Percentiles rank a stretch among this genome's conserved stretches.
phyloP scores from a whole-genome alignment of 768 basidiomycete genomes.

The Lyophyllum decastes region DNA sequence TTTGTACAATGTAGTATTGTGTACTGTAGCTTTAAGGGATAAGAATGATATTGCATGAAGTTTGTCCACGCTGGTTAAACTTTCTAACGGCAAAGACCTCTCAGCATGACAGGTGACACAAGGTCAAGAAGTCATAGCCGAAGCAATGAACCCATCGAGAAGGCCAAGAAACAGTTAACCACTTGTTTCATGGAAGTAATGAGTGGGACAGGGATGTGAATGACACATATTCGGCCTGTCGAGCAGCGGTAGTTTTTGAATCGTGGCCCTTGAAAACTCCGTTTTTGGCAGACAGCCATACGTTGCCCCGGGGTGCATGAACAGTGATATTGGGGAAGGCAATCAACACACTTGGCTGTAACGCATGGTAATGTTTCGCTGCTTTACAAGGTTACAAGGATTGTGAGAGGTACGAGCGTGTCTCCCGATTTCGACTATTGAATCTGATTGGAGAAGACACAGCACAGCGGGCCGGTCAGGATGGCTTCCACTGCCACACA shows the following conservation, averaged over 20 bases:
- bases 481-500: not conserved
- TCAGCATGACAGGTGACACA: not conserved
- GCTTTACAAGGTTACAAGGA: not conserved
- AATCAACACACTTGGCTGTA: not conserved
- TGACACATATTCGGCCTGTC: not conserved
- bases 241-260: constrained; percentile 4
- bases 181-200: constrained; percentile 5
- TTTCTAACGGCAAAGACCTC: not conserved
- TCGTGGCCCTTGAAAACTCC: not conserved
- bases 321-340: constrained; percentile 4
- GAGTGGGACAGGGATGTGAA: constrained; percentile 2
- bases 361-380: not conserved
- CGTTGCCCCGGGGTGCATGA: not conserved
- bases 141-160: not conserved
- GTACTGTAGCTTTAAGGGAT: not conserved
- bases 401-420: not conserved
- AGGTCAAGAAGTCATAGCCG: not conserved
- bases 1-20: not conserved
- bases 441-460: constrained; percentile 3
- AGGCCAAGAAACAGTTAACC: not conserved
- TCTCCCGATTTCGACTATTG: not conserved
- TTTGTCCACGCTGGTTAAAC: not conserved
- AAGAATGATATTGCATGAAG: not conserved
- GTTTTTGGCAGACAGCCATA: not conserved
- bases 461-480: constrained; percentile 5